Evolutionary conservation across 2,329 filamentous ascomycete species (phyloP).

Genomic region (Monilinia vaccinii-corymbosi): DNA sequence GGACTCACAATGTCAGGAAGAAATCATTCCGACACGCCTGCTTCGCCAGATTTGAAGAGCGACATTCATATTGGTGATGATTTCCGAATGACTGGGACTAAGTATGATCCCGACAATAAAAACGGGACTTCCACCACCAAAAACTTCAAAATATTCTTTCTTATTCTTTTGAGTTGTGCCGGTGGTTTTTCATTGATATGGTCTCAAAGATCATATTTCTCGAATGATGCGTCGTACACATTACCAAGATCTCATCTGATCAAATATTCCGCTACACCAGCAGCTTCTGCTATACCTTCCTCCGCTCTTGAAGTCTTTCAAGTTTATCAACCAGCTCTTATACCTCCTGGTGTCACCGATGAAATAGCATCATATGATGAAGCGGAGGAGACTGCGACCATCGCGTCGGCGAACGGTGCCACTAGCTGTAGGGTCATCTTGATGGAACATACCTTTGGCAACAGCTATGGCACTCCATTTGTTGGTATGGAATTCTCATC

Average conservation of each 20-base stretch:
- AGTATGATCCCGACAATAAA: background rate
- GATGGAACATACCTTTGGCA: constrained; percentile 63
- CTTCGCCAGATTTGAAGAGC: background rate
- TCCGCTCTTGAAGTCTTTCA: constrained; percentile 54
- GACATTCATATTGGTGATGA: background rate
- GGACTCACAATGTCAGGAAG: background rate
- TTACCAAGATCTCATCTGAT: constrained; percentile 12
- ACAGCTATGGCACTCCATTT: constrained; percentile 65
- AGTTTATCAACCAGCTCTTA: constrained; percentile 57
- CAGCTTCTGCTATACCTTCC: constrained; percentile 20
- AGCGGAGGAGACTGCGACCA: constrained; percentile 18
- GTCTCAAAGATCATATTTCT: constrained; percentile 3
- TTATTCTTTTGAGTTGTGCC: background rate
- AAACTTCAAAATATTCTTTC: background rate
- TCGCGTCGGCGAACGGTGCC: constrained; percentile 20
- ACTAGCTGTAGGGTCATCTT: constrained; percentile 45
- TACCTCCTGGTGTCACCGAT: constrained; percentile 36
- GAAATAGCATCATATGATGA: constrained; percentile 27
- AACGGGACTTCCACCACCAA: background rate
- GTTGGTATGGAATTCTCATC: constrained; percentile 43
- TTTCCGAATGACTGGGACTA: background rate
- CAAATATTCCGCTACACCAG: constrained; percentile 18
- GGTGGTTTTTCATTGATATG: constrained; percentile 9
- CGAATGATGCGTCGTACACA: background rate
- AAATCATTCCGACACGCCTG: background rate